Evolutionary conservation across 2,329 filamentous ascomycete species (phyloP).

Genomic region (Microsporum canis): DNA sequence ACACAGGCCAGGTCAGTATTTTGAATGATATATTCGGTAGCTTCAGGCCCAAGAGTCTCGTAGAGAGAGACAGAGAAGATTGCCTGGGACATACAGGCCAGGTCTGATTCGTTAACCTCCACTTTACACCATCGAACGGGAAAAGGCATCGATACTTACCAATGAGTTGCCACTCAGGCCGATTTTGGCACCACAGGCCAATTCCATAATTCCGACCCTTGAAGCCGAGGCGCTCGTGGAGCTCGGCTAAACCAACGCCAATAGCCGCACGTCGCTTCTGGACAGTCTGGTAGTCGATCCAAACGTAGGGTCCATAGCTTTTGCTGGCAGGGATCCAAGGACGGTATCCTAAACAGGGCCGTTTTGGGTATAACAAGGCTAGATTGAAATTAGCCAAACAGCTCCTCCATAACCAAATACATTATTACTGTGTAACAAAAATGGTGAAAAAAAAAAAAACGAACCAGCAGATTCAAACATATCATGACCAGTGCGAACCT

Average conservation of each 20-base stretch:
- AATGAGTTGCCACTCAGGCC: constrained; percentile 79
- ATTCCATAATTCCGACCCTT: constrained; percentile 58
- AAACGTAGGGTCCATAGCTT: constrained; percentile 65
- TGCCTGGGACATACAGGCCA: constrained; percentile 75
- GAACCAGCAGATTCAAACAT: constrained; percentile 57
- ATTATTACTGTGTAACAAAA: constrained; percentile 3
- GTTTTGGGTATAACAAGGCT: constrained; percentile 51
- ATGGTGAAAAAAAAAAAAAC: not conserved
- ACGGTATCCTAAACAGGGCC: constrained; percentile 66
- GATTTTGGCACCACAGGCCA: constrained; percentile 77
- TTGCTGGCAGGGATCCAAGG: constrained; percentile 66
- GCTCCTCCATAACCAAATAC: constrained; percentile 3
- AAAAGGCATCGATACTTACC: constrained; percentile 36
- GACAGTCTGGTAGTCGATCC: constrained; percentile 74
- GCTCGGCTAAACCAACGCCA: constrained; percentile 71
- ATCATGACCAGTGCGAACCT: constrained; percentile 62
- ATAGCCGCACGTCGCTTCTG: constrained; percentile 69
- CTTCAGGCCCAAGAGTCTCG: constrained; percentile 83
- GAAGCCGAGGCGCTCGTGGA: constrained; percentile 64
- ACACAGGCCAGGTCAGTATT: constrained; percentile 68
- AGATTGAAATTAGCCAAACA: constrained; percentile 5
- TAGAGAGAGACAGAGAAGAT: constrained; percentile 90
- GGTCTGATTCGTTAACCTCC: constrained; percentile 43
- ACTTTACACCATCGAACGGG: not conserved
- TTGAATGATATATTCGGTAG: constrained; percentile 92